Evolutionary conservation across 306 rosid species (phyloP).

Genomic region (Quercus mongolica): DNA sequence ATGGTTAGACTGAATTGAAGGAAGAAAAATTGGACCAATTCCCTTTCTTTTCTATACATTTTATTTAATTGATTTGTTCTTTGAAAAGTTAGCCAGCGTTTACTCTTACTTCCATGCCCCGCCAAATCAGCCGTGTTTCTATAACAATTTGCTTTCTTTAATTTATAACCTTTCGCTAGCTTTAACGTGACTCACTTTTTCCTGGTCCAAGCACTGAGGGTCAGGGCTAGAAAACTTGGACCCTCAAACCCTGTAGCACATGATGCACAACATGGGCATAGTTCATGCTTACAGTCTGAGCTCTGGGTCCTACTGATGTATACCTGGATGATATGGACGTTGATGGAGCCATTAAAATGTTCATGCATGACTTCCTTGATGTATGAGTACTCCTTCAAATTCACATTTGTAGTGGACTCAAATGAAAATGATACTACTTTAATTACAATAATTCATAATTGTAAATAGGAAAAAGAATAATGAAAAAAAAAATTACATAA

Average conservation of each 20-base stretch:
- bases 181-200: slow-evolving; percentile 12
- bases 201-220: background rate
- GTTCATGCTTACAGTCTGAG: too few species aligned
- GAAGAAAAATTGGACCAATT: slow-evolving; percentile 10
- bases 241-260: slow-evolving; percentile 18
- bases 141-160: background rate
- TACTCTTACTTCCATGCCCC: background rate
- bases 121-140: background rate
- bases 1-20: background rate
- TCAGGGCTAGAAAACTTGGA: slow-evolving; percentile 6
- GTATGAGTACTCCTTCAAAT: too few species aligned
- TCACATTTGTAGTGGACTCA: too few species aligned
- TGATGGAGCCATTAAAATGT: too few species aligned
- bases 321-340: too few species aligned
- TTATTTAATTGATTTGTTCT: background rate
- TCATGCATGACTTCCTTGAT: too few species aligned
- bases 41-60: background rate
- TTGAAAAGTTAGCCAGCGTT: too few species aligned
- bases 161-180: background rate
- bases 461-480: too few species aligned
- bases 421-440: too few species aligned
- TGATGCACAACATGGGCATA: slow-evolving; percentile 7
- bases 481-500: too few species aligned
- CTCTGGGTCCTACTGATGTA: too few species aligned
- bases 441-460: too few species aligned